phyloP scores from a whole-genome alignment of 345 rosid genomes.

The Salix brachista region DNA sequence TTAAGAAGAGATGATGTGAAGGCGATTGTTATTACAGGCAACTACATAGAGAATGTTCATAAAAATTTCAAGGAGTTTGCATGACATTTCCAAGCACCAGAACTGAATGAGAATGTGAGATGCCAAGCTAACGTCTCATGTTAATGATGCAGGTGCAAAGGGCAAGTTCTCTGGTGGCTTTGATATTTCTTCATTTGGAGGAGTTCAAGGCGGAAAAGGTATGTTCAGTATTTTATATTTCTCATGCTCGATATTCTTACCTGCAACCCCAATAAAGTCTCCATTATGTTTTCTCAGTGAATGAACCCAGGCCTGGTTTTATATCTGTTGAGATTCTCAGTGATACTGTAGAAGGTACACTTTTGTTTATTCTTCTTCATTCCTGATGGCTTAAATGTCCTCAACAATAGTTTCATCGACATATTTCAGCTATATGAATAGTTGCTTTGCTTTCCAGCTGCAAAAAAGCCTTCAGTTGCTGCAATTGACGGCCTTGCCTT shows the following conservation, averaged over 20 bases:
- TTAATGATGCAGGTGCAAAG: slow-evolving; percentile 55
- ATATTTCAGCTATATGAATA: slow-evolving; percentile 3
- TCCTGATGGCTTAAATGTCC: background rate
- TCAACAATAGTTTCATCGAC: background rate
- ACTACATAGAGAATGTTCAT: slow-evolving; percentile 8
- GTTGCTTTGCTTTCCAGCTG: slow-evolving; percentile 47
- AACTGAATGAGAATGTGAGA: background rate
- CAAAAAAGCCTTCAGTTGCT: slow-evolving; percentile 91
- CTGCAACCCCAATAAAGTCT: slow-evolving; percentile 3
- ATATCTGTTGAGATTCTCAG: slow-evolving; percentile 60
- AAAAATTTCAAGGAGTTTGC: background rate
- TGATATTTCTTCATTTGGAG: slow-evolving; percentile 73
- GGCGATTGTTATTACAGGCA: slow-evolving; percentile 90
- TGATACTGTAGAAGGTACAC: slow-evolving; percentile 75
- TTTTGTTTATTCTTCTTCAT: background rate
- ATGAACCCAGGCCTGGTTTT: slow-evolving; percentile 56
- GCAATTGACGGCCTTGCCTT: slow-evolving; percentile 97
- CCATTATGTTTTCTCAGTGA: slow-evolving; percentile 38
- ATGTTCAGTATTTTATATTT: slow-evolving; percentile 13
- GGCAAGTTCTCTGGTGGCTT: slow-evolving; percentile 97
- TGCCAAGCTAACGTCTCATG: slow-evolving; percentile 13
- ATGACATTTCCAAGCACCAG: background rate
- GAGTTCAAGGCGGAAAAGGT: slow-evolving; percentile 61
- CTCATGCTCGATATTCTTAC: slow-evolving; percentile 2
- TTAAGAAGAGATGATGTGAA: slow-evolving; percentile 79